Conservation (phyloP, 441 rosid genomes). For the Populus trichocarpa region DNA sequence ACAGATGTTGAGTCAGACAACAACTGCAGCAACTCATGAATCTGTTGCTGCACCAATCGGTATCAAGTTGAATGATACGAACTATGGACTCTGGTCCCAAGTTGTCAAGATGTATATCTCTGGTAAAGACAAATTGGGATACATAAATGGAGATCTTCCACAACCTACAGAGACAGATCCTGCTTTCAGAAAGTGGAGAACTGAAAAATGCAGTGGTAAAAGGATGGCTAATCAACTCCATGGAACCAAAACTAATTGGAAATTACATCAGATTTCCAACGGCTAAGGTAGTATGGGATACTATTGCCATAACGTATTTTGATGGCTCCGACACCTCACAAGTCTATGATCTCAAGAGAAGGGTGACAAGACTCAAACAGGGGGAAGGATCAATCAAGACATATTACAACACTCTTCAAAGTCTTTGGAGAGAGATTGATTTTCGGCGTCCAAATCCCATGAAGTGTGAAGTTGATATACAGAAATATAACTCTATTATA, state of each 20-base stretch:
- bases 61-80: slow-evolving; percentile 1
- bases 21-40: background rate
- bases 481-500: background rate
- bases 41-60: background rate
- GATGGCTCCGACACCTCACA: background rate
- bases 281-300: background rate
- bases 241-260: background rate
- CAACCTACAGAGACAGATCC: background rate
- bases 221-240: slow-evolving; percentile 2
- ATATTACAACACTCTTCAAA: slow-evolving; percentile 1
- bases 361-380: background rate
- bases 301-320: background rate
- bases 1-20: background rate
- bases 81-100: background rate
- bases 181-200: background rate
- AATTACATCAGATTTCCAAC: background rate
- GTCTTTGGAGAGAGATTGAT: slow-evolving; percentile 3
- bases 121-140: background rate
- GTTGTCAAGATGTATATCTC: slow-evolving; percentile 13
- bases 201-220: background rate
- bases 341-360: background rate
- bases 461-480: background rate
- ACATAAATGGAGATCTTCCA: background rate
- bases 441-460: background rate
- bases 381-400: background rate